Evolutionary conservation across 441 rosid genomes (phyloP).

Genomic region (Gossypium davidsonii): DNA sequence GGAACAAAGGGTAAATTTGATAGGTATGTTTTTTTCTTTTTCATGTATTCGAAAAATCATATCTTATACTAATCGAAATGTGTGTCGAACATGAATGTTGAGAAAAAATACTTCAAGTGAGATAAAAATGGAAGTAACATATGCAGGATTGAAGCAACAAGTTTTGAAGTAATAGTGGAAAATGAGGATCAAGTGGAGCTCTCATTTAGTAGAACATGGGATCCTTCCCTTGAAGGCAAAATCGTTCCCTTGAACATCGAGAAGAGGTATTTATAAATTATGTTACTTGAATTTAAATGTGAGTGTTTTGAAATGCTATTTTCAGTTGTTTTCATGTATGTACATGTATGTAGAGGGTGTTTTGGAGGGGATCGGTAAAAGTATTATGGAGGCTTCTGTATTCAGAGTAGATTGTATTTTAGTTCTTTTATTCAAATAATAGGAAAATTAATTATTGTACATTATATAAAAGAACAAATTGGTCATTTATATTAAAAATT

Average conservation of each 20-base stretch:
- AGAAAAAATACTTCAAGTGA: too few relatives aligned
- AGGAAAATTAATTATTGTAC: too few relatives aligned
- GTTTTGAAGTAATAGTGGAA: slow-evolving; percentile 41
- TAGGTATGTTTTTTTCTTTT: slow-evolving; percentile 17
- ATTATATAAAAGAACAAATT: too few relatives aligned
- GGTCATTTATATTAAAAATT: too few relatives aligned
- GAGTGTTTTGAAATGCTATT: too few relatives aligned
- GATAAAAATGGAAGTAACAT: background rate
- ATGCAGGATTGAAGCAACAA: slow-evolving; percentile 57
- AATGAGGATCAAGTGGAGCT: slow-evolving; percentile 61
- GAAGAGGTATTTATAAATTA: slow-evolving; percentile 42
- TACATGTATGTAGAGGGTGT: too few relatives aligned
- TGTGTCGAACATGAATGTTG: background rate
- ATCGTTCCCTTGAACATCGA: slow-evolving; percentile 73
- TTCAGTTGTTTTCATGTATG: too few relatives aligned
- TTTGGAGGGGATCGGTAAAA: too few relatives aligned
- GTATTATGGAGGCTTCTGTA: too few relatives aligned
- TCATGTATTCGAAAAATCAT: background rate
- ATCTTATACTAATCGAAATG: background rate
- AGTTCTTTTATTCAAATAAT: too few relatives aligned
- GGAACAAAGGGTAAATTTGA: slow-evolving; percentile 46
- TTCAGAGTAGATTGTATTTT: too few relatives aligned
- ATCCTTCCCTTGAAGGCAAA: slow-evolving; percentile 48
- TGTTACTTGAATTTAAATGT: too few relatives aligned
- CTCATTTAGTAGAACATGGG: slow-evolving; percentile 69